A percentile compares a stretch with the other conserved stretches of the same genome.
phyloP scores from a whole-genome alignment of 371 early-diverging fungal genomes.

The Mucor irregularis region DNA sequence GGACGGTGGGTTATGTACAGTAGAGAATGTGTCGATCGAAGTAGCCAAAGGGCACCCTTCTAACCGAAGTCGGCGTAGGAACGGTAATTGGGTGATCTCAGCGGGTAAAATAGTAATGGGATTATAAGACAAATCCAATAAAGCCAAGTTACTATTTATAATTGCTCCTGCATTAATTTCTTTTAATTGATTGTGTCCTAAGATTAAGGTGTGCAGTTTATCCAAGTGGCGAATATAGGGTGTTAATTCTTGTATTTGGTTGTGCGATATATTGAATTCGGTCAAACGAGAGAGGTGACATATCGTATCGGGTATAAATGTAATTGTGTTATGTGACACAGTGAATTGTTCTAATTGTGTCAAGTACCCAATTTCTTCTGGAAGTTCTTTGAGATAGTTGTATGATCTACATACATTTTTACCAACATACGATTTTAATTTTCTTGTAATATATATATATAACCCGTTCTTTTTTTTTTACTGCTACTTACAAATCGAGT shows the following conservation, averaged over 20 bases:
- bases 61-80: slow-evolving; percentile 55
- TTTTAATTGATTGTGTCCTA: slow-evolving; percentile 23
- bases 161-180: slow-evolving; percentile 66
- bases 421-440: too few species aligned
- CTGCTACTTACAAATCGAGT: slow-evolving; percentile 31
- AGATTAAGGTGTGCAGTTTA: slow-evolving; percentile 21
- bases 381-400: slow-evolving; percentile 61
- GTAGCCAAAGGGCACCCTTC: slow-evolving; percentile 48
- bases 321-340: slow-evolving; percentile 59
- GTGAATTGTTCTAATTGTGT: slow-evolving; percentile 58
- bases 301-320: slow-evolving; percentile 64
- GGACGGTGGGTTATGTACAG: slow-evolving; percentile 49
- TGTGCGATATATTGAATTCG: slow-evolving; percentile 55
- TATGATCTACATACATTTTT: slow-evolving; percentile 48
- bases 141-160: slow-evolving; percentile 55
- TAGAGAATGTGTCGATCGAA: slow-evolving; percentile 7
- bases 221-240: slow-evolving; percentile 33
- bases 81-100: slow-evolving; percentile 47
- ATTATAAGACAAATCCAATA: slow-evolving; percentile 67
- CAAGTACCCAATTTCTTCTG: slow-evolving; percentile 67
- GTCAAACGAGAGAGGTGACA: slow-evolving; percentile 57
- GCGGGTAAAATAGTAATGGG: slow-evolving; percentile 39
- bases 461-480: not conserved
- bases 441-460: slow-evolving; percentile 1
- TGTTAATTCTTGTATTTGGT: slow-evolving; percentile 52